Evolutionary conservation across 2,329 filamentous ascomycete genomes (phyloP).

Genomic region (Xylariaceae sp.): DNA sequence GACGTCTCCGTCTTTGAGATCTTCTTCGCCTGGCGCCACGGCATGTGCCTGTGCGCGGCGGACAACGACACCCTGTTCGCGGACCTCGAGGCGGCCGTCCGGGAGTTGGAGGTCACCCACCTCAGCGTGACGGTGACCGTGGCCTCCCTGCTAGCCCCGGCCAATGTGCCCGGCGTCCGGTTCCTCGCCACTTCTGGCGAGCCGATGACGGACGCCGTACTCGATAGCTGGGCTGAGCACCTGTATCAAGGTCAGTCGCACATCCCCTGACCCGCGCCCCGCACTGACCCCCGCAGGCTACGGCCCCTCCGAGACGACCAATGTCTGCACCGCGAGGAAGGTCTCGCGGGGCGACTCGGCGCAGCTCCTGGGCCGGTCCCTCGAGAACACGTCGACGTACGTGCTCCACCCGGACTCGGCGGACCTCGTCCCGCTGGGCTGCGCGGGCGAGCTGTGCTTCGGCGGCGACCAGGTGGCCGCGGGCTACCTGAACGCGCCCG

Average conservation of each 20-base stretch:
- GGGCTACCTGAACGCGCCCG: constrained; percentile 59
- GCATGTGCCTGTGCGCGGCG: constrained; percentile 71
- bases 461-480: constrained; percentile 73
- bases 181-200: constrained; percentile 80
- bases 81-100: constrained; percentile 63
- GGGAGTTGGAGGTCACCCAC: constrained; percentile 61
- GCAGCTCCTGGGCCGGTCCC: constrained; percentile 67
- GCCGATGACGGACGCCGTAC: constrained; percentile 64
- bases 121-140: constrained; percentile 82
- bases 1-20: constrained; percentile 89
- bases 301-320: constrained; percentile 79
- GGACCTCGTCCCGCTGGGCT: constrained; percentile 57
- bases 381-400: constrained; percentile 69
- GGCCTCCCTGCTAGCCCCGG: constrained; percentile 63
- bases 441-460: constrained; percentile 77
- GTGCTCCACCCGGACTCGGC: constrained; percentile 44
- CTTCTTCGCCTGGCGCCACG: constrained; percentile 73
- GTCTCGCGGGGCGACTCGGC: constrained; percentile 52
- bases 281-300: too few species aligned
- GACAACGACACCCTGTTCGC: constrained; percentile 66
- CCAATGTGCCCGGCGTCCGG: constrained; percentile 60
- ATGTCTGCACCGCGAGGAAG: constrained; percentile 71
- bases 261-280: too few species aligned
- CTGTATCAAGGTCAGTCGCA: constrained; percentile 58
- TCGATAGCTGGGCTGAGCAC: constrained; percentile 58